phyloP scores from a whole-genome alignment of 2,329 filamentous ascomycete species.

The Colletotrichum siamense region DNA sequence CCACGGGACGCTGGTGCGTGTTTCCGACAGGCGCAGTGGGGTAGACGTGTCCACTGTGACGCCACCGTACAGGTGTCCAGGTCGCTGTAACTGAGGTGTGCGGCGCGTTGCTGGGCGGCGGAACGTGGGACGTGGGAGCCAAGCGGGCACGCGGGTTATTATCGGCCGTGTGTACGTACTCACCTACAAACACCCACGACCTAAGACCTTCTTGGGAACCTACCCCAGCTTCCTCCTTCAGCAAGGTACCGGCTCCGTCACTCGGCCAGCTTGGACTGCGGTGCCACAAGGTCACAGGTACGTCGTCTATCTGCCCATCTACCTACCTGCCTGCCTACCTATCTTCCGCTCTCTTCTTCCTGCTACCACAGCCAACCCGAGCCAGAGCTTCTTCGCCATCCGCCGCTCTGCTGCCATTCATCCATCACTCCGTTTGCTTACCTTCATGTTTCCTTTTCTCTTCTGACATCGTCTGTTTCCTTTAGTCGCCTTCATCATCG shows the following conservation, averaged over 20 bases:
- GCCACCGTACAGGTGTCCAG: neutral
- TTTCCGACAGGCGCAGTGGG: slow-evolving; percentile 17
- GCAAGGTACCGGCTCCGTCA: neutral
- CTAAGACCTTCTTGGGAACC: neutral
- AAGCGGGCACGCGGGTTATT: slow-evolving; percentile 8
- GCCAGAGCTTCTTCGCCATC: slow-evolving; percentile 13
- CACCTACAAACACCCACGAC: neutral
- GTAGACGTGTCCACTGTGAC: slow-evolving; percentile 4
- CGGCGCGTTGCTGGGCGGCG: slow-evolving; percentile 7
- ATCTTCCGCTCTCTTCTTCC: neutral
- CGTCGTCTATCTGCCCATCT: neutral
- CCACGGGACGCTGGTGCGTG: slow-evolving; percentile 15
- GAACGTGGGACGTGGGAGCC: neutral
- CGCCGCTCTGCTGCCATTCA: neutral
- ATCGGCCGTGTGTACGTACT: neutral
- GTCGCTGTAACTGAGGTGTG: neutral
- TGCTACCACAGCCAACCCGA: neutral
- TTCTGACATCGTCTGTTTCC: neutral
- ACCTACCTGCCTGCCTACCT: neutral
- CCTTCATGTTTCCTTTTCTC: neutral
- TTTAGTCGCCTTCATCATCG: neutral
- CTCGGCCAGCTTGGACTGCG: neutral
- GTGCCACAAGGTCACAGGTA: neutral
- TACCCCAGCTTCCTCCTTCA: neutral
- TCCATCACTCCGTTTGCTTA: neutral